These are phyloP conservation scores for Xerocomus potaroensis DNA, from an alignment of 768 basidiomycete species.

Conservation along the genomic window DNA sequence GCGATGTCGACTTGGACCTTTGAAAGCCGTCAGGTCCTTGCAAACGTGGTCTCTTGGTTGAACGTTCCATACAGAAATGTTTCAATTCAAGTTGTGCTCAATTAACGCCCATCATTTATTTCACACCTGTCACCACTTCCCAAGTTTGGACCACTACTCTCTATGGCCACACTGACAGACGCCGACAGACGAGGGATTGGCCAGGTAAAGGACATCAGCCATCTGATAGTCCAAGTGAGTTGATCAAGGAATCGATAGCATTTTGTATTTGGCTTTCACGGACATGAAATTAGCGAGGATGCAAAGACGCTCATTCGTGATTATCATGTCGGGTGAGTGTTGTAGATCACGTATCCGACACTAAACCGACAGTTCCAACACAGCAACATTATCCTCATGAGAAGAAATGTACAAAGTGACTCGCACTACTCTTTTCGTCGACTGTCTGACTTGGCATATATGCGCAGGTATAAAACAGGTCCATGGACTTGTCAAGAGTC, in stretches of 20 bases:
- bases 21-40: slow-evolving; percentile 24
- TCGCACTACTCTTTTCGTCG: background rate
- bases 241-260: slow-evolving; percentile 40
- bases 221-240: no score
- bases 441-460: background rate
- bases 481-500: slow-evolving; percentile 39
- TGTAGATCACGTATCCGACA: no score
- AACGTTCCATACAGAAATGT: slow-evolving; percentile 9
- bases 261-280: slow-evolving; percentile 70
- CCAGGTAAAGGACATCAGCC: slow-evolving; percentile 29
- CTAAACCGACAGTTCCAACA: background rate
- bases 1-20: slow-evolving; percentile 12
- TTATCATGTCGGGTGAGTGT: slow-evolving; percentile 53
- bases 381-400: slow-evolving; percentile 63
- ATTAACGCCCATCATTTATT: no score
- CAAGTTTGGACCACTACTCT: background rate
- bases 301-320: slow-evolving; percentile 54
- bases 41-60: background rate
- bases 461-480: slow-evolving; percentile 48
- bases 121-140: no score
- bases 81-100: no score
- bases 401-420: slow-evolving; percentile 56
- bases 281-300: slow-evolving; percentile 46
- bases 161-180: slow-evolving; percentile 32
- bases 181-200: slow-evolving; percentile 42